Base-by-base conservation (phyloP, 73 alveolate genomes). In the Paramecium pentaurelia region DNA sequence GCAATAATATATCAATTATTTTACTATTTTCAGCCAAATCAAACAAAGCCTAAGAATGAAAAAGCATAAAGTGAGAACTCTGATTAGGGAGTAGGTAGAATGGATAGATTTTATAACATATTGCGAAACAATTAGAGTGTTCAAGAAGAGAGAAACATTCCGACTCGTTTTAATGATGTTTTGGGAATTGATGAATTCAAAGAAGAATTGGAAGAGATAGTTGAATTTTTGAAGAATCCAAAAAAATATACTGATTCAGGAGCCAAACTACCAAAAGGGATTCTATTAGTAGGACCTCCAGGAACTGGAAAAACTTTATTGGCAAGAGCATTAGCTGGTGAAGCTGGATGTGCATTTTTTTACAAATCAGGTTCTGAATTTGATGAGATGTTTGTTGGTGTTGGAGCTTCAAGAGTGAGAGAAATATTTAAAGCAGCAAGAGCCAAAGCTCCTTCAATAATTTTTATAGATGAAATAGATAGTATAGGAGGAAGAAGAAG, bases 281-380 rank as follows among this genome's bases (percentile, higher is more conserved):
- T 96, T 70, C 92, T 96, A 71, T 93, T 96, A 16, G 95, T 94
- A 0, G 99, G 99, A 36, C 93, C 94, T 71, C 99, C 99, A 4
- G 99, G 99, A 11, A 95, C 97, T 18, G 99, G 99, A 11, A 96
- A 96, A 86, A 96, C 99, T 12, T 92, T 96, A 18, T 89, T 97
- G 38, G 99, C 99, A 10, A 97, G 98, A 94, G 99, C 99, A 5
- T 95, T 97, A n/a, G 99, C 99, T 28, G 98, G 98, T 59, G 98
- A 97, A 95, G 96, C 98, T 6, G 97, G 96, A 51, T 95, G 97
- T 11, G 86, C 92, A 8, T 97, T 97, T 95, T 93, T 95, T 40
- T 95, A 93, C 60, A 93, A 95, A 93, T 84, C 97, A 32, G 99
- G 99, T 28, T 94, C 98, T 38, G 99, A 97, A 87, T 96, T 97